Conservation (phyloP, 805 yeast species). For the Nakazawaea ishiwadae region DNA sequence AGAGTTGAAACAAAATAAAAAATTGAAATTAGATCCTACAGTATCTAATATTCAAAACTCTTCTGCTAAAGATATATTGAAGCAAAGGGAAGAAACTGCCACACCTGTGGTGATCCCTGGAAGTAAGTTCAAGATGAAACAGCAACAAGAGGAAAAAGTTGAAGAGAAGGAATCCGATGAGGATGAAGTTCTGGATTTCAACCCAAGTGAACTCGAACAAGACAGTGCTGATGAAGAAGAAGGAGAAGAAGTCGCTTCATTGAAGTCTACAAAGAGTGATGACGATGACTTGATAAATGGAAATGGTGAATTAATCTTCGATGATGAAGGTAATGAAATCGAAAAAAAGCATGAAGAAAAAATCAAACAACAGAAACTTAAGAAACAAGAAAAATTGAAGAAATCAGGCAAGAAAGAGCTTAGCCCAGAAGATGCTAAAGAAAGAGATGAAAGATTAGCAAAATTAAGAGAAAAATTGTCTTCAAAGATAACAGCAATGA, state of each 20-base stretch:
- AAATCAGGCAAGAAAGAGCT: conserved; percentile 20
- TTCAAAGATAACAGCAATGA: conserved; percentile 61
- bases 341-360: conserved; percentile 16
- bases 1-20: conserved; percentile 55
- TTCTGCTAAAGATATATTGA: conserved; percentile 58
- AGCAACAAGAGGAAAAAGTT: conserved; percentile 1
- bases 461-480: conserved; percentile 78
- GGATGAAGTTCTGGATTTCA: conserved; percentile 19
- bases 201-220: conserved; percentile 15
- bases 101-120: conserved; percentile 37
- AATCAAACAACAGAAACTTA: conserved; percentile 6
- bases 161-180: conserved; percentile 15
- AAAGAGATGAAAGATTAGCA: conserved; percentile 49
- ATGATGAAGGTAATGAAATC: conserved; percentile 64
- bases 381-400: conserved; percentile 4
- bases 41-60: conserved; percentile 41
- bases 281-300: conserved; percentile 14
- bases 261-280: too few species aligned
- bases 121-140: conserved; percentile 7
- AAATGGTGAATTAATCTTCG: conserved; percentile 44
- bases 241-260: conserved; percentile 17
- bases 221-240: conserved; percentile 20
- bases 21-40: conserved; percentile 73
- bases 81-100: conserved; percentile 50
- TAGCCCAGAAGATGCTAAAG: conserved; percentile 44